These are phyloP conservation scores for Biscutella laevigata DNA, from an alignment of 441 rosid species.

Conservation along the genomic window DNA sequence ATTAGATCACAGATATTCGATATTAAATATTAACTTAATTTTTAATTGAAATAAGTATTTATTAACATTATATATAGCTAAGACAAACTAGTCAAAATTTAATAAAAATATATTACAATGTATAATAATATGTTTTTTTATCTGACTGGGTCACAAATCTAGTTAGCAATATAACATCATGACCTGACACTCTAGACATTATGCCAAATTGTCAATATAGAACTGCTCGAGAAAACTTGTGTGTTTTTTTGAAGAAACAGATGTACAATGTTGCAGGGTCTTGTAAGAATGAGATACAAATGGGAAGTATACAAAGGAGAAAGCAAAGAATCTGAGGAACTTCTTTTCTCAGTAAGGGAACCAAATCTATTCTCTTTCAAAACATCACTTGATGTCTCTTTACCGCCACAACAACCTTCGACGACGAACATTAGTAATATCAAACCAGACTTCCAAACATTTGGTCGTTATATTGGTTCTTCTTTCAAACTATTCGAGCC, in stretches of 20 bases:
- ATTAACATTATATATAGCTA: no score
- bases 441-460: conserved; percentile 34
- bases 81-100: no score
- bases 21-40: no score
- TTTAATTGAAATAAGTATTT: no score
- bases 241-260: not conserved
- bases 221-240: no score
- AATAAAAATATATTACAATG: no score
- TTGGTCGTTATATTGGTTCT: conserved; percentile 33
- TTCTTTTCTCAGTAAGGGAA: conserved; percentile 32
- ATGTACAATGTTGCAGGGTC: conserved; percentile 19
- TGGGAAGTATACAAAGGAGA: conserved; percentile 49
- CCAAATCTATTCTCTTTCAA: conserved; percentile 37
- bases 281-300: conserved; percentile 29
- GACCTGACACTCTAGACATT: no score
- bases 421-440: conserved; percentile 7
- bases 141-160: no score
- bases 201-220: no score
- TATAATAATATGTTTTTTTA: no score
- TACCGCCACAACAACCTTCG: conserved; percentile 15
- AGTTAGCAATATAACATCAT: no score
- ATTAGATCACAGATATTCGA: no score
- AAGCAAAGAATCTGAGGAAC: conserved; percentile 17
- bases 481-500: conserved; percentile 46
- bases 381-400: conserved; percentile 35